phyloP scores from a whole-genome alignment of 768 basidiomycete genomes.

The Collybia sp. region DNA sequence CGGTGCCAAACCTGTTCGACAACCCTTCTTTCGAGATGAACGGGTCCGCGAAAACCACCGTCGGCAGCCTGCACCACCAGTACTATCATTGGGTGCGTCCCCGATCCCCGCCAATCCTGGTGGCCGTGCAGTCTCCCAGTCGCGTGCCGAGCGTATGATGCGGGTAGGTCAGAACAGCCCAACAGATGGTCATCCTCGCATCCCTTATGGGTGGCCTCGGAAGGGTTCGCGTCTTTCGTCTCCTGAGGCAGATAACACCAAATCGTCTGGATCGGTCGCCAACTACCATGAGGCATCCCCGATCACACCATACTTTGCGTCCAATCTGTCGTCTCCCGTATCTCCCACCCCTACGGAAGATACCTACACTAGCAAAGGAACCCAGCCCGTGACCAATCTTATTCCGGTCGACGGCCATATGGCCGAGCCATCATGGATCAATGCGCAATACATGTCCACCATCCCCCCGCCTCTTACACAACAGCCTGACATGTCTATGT shows the following conservation, averaged over 20 bases:
- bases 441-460: not conserved
- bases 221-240: constrained; percentile 30
- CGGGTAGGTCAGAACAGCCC: constrained; percentile 29
- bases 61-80: constrained; percentile 19
- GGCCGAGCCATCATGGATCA: not conserved
- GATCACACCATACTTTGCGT: not conserved
- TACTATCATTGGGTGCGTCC: constrained; percentile 14
- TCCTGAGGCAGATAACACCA: constrained; percentile 25
- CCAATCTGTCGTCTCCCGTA: constrained; percentile 13
- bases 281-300: constrained; percentile 1
- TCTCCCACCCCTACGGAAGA: constrained; percentile 2
- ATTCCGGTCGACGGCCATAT: not conserved
- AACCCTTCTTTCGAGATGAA: constrained; percentile 53
- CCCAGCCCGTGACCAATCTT: not conserved
- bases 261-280: constrained; percentile 12
- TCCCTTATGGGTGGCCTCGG: constrained; percentile 20
- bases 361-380: not conserved
- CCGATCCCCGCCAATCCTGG: constrained; percentile 16
- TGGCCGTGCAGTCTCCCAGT: constrained; percentile 25
- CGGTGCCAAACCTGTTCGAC: constrained; percentile 41
- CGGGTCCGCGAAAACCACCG: constrained; percentile 26
- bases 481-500: not conserved
- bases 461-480: constrained; percentile 1
- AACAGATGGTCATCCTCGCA: constrained; percentile 24
- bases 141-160: constrained; percentile 27